Conservation (phyloP, 495 filamentous ascomycete species). For the Penicillium diatomitis region DNA sequence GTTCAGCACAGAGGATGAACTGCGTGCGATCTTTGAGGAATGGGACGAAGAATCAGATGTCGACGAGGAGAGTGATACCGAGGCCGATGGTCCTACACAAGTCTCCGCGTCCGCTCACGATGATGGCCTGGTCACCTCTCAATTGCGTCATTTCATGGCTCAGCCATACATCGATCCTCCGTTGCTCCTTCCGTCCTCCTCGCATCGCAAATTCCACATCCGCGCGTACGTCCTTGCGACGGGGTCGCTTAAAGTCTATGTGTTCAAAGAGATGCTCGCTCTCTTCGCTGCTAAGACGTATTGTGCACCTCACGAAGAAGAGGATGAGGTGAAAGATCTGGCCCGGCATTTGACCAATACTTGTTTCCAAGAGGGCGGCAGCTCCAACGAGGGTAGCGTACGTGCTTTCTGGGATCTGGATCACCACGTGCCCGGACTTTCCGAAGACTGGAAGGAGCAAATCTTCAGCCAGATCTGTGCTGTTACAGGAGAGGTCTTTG, state of each 20-base stretch:
- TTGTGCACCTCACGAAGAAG: slow-evolving; percentile 30
- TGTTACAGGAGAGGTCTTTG: slow-evolving; percentile 67
- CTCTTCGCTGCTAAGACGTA: slow-evolving; percentile 77
- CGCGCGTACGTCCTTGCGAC: slow-evolving; percentile 78
- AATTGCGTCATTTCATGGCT: slow-evolving; percentile 90
- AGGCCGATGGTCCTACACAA: slow-evolving; percentile 19
- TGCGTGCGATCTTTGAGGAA: slow-evolving; percentile 76
- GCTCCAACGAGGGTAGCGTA: slow-evolving; percentile 50
- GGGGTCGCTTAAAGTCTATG: slow-evolving; percentile 70
- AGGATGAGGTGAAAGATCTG: slow-evolving; percentile 45
- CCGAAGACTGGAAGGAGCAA: slow-evolving; percentile 42
- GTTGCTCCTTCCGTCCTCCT: slow-evolving; percentile 56
- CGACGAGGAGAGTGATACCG: slow-evolving; percentile 23
- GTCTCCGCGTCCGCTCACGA: slow-evolving; percentile 14
- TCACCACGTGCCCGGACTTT: slow-evolving; percentile 25
- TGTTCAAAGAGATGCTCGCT: slow-evolving; percentile 84
- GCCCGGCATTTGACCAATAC: slow-evolving; percentile 85
- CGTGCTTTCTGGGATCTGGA: slow-evolving; percentile 62
- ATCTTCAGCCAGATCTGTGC: slow-evolving; percentile 65
- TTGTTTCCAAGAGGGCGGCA: slow-evolving; percentile 65
- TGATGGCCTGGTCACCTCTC: slow-evolving; percentile 65
- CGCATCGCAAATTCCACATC: slow-evolving; percentile 87
- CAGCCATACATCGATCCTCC: slow-evolving; percentile 94
- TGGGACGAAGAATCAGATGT: slow-evolving; percentile 61
- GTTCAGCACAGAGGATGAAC: slow-evolving; percentile 71